Conservation (phyloP, 192 early-diverging fungal genomes). For the Umbelopsis isabellina region DNA sequence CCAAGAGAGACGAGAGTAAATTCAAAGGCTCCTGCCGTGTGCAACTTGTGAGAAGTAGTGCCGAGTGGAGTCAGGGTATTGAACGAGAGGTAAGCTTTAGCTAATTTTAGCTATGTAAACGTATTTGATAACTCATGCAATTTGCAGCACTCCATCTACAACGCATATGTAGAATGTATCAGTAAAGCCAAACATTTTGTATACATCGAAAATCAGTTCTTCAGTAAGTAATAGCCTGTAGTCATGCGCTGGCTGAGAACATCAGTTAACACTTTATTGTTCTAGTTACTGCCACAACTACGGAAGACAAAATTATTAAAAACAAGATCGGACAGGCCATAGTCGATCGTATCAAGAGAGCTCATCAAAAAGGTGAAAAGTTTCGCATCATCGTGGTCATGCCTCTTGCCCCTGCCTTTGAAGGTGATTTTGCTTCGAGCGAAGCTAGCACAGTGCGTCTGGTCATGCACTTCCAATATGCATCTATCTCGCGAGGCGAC, state of each 20-base stretch:
- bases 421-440: conserved; percentile 74
- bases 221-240: conserved; percentile 52
- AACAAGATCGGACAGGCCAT: conserved; percentile 58
- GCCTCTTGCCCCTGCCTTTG: conserved; percentile 84
- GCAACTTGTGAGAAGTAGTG: conserved; percentile 73
- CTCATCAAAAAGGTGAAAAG: conserved; percentile 65
- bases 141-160: conserved; percentile 72
- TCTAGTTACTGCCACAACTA: conserved; percentile 23
- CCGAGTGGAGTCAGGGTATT: conserved; percentile 75
- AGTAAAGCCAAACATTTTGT: conserved; percentile 78
- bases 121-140: neutral
- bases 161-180: conserved; percentile 81
- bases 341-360: conserved; percentile 74
- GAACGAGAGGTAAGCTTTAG: conserved; percentile 44
- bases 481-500: conserved; percentile 75
- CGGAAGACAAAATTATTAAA: conserved; percentile 26
- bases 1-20: conserved; percentile 55
- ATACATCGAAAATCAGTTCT: conserved; percentile 98
- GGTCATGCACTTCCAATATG: conserved; percentile 83
- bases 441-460: conserved; percentile 69
- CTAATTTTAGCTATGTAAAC: neutral
- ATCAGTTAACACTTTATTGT: neutral
- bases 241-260: neutral
- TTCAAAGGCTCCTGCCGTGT: conserved; percentile 69
- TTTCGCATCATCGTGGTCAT: conserved; percentile 82